Conservation (phyloP, 129 eudicot genomes). For the Helianthus annuus region HanXRQr2.0-SUNRISE NC_035434.2:8518181-8518680, state of each 20-base stretch:
- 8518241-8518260: conserved; percentile 43
- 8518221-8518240: conserved; percentile 5
- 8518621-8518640: not conserved
- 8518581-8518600: conserved; percentile 65
- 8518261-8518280: conserved; percentile 37
- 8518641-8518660: too few species aligned
- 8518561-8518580: conserved; percentile 74
- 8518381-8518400: conserved; percentile 88
- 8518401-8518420: conserved; percentile 92
- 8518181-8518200: not conserved
- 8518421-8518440: conserved; percentile 78
- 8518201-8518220: not conserved
- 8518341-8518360: conserved; percentile 51
- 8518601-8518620: not conserved
- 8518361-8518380: conserved; percentile 56
- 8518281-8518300: conserved; percentile 32
- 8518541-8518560: conserved; percentile 72
- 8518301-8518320: conserved; percentile 51
- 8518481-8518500: conserved; percentile 61
- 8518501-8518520: conserved; percentile 50
- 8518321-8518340: conserved; percentile 58
- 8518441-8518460: conserved; percentile 68
- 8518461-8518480: conserved; percentile 51
- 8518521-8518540: conserved; percentile 64
- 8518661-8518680: too few species aligned